Evolutionary conservation across 2,329 filamentous ascomycete species (phyloP).

Genomic region (Clonostachys chloroleuca): DNA sequence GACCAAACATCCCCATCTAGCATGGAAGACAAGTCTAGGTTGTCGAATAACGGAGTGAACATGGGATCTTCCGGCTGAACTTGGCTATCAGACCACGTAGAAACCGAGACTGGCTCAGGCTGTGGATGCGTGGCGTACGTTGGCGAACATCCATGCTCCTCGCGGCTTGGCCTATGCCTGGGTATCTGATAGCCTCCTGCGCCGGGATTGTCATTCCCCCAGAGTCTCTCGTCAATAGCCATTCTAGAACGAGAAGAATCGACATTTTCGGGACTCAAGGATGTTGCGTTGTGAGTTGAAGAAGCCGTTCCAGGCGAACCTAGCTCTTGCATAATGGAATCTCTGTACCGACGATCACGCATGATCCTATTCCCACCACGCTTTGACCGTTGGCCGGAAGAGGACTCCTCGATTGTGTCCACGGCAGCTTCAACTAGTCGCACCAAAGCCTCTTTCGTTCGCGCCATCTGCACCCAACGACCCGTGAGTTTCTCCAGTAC

Average conservation of each 20-base stretch:
- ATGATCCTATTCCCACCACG: too few relatives aligned
- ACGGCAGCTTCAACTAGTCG: conserved; percentile 6
- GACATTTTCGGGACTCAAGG: too few relatives aligned
- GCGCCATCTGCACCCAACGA: conserved; percentile 8
- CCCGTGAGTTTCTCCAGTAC: conserved; percentile 8
- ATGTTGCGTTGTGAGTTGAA: too few relatives aligned
- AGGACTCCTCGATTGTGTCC: conserved; percentile 3
- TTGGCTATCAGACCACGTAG: neutral
- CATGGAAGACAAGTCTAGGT: conserved; percentile 3
- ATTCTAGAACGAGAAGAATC: too few relatives aligned
- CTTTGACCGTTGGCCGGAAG: too few relatives aligned
- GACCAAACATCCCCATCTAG: conserved; percentile 2
- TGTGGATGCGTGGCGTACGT: neutral
- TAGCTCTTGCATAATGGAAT: too few relatives aligned
- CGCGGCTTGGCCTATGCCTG: neutral
- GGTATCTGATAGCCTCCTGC: neutral
- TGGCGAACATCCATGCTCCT: neutral
- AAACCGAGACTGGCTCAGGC: neutral
- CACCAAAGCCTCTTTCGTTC: conserved; percentile 5
- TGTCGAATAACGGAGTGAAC: neutral
- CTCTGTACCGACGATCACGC: too few relatives aligned
- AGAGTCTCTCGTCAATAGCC: neutral
- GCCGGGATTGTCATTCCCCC: neutral
- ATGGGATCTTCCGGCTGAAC: too few relatives aligned
- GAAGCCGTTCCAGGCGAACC: too few relatives aligned